A percentile compares a stretch with the other conserved stretches of the same genome.
Conservation (phyloP, 257 asterid species). For the Asclepias syriaca region DNA sequence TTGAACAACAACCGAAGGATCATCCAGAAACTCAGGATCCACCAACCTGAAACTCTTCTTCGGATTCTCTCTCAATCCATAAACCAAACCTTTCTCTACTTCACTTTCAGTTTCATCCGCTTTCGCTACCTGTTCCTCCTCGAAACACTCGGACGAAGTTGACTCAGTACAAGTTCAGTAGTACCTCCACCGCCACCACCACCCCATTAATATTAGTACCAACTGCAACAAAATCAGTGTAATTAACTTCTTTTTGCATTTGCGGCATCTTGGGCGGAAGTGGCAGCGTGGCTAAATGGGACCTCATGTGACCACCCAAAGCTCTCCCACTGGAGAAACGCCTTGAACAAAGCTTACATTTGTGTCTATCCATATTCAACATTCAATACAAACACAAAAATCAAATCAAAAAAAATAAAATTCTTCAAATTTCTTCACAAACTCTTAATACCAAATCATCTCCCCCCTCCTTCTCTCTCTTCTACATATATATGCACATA, state of each 20-base stretch:
- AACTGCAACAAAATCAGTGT: conserved; percentile 2
- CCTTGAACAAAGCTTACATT: conserved; percentile 55
- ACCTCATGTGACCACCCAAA: conserved; percentile 71
- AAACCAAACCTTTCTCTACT: conserved; percentile 12
- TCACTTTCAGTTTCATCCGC: conserved; percentile 2
- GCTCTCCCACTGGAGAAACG: conserved; percentile 53
- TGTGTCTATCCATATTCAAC: conserved; percentile 38
- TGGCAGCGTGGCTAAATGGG: conserved; percentile 50
- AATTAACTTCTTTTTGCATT: conserved; percentile 12
- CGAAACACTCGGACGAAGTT: conserved; percentile 29
- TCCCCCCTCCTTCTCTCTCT: neutral
- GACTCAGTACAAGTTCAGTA: conserved; percentile 20
- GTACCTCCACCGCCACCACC: too few relatives aligned
- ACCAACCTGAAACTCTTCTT: conserved; percentile 29
- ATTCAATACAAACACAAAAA: conserved; percentile 3
- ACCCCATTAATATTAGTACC: neutral
- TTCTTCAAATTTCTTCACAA: neutral
- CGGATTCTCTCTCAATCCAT: conserved; percentile 30
- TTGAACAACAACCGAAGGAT: conserved; percentile 29
- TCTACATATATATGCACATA: too few relatives aligned
- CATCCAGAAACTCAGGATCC: conserved; percentile 37
- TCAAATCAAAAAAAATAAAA: neutral
- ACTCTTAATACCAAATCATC: neutral
- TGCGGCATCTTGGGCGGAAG: conserved; percentile 47
- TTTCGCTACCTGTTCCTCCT: neutral